phyloP scores from a whole-genome alignment of 108 stramenopile genomes.

The Cyclotella baltica region DNA sequence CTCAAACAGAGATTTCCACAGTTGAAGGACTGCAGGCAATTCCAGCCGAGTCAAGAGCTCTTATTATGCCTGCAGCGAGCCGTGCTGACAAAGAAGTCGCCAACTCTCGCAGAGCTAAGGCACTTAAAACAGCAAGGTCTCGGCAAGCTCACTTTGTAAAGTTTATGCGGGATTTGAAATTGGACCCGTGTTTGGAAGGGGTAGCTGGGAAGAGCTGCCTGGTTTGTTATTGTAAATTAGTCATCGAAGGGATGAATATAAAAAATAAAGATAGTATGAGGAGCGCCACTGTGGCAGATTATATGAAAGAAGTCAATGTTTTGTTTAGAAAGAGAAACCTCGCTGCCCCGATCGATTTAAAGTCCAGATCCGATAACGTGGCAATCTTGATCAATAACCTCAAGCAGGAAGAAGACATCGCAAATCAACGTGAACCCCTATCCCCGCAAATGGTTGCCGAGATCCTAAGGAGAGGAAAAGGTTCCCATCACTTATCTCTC shows the following conservation, averaged over 20 bases:
- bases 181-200: background rate
- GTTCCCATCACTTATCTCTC: background rate
- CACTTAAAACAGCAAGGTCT: too few species aligned
- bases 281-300: too few species aligned
- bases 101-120: too few species aligned
- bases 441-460: background rate
- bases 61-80: conserved; percentile 3
- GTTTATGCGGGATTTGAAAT: background rate
- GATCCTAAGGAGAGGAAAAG: background rate
- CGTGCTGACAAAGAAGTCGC: conserved; percentile 15
- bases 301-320: too few species aligned
- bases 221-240: too few species aligned
- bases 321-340: background rate
- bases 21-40: conserved; percentile 5
- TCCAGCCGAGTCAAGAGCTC: conserved; percentile 9
- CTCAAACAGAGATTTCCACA: conserved; percentile 23
- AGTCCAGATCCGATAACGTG: too few species aligned
- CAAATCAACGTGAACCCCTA: background rate
- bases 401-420: too few species aligned
- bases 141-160: conserved; percentile 15
- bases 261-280: too few species aligned
- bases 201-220: background rate
- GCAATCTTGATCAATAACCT: too few species aligned
- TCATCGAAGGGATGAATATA: too few species aligned
- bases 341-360: background rate